phyloP scores from a whole-genome alignment of 108 stramenopile species.

The Chaetoceros muelleri region DNA sequence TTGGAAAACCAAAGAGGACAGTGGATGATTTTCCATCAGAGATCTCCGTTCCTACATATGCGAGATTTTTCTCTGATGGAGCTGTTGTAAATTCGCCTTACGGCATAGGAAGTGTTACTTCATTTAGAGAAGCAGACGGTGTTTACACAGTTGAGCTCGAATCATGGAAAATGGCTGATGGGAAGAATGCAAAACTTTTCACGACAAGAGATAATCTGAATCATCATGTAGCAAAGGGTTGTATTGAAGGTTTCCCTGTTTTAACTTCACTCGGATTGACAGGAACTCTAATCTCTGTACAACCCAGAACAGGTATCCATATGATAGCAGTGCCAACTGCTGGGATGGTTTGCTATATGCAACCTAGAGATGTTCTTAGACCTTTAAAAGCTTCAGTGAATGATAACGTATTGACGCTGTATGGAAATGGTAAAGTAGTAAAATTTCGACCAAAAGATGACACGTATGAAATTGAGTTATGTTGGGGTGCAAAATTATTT shows the following conservation, averaged over 20 bases:
- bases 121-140: conserved; percentile 66
- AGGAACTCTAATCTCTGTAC: conserved; percentile 75
- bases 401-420: conserved; percentile 74
- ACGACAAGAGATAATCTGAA: conserved; percentile 52
- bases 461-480: conserved; percentile 59
- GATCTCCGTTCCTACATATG: conserved; percentile 19
- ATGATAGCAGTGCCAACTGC: conserved; percentile 64
- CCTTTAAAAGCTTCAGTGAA: conserved; percentile 81
- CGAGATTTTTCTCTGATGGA: conserved; percentile 68
- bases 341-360: conserved; percentile 72
- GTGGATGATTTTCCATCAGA: conserved; percentile 3
- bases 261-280: conserved; percentile 57
- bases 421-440: conserved; percentile 70
- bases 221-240: conserved; percentile 66
- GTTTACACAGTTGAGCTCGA: conserved; percentile 58
- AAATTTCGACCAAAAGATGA: conserved; percentile 47
- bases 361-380: conserved; percentile 66
- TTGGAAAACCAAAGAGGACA: conserved; percentile 12
- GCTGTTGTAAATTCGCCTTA: conserved; percentile 74
- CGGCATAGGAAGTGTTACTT: conserved; percentile 54
- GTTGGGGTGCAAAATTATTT: conserved; percentile 67
- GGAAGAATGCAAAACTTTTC: conserved; percentile 38
- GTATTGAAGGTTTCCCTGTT: conserved; percentile 82
- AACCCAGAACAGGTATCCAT: conserved; percentile 85
- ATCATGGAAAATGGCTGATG: conserved; percentile 40